Evolutionary conservation across 352 stramenopile genomes (phyloP).

Genomic region (Globisporangium cylindrosporum): DNA sequence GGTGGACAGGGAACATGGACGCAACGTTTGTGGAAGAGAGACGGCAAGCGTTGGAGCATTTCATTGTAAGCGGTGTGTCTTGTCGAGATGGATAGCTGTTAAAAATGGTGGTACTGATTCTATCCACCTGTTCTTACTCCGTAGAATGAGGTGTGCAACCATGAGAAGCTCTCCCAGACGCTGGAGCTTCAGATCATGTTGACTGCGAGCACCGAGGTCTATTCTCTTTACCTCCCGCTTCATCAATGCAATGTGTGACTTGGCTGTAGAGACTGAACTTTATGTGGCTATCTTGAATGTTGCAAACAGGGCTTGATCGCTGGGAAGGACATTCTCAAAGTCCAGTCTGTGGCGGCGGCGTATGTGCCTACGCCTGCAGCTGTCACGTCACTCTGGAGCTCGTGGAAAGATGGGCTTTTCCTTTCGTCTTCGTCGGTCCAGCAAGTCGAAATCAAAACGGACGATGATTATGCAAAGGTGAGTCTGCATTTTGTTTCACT

Average conservation of each 20-base stretch:
- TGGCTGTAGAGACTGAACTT: background rate
- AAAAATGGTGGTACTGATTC: background rate
- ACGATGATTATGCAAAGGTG: constrained; percentile 83
- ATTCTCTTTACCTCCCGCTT: background rate
- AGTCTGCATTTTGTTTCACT: background rate
- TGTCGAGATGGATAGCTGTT: background rate
- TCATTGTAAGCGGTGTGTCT: constrained; percentile 53
- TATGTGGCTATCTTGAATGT: background rate
- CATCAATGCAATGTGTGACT: too few species aligned
- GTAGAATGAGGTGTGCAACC: constrained; percentile 86
- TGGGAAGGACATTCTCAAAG: constrained; percentile 79
- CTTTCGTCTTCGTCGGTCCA: constrained; percentile 69
- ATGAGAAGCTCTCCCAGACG: constrained; percentile 81
- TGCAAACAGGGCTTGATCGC: constrained; percentile 64
- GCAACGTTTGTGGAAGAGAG: constrained; percentile 88
- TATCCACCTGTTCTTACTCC: background rate
- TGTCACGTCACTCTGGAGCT: constrained; percentile 81
- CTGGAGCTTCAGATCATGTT: constrained; percentile 84
- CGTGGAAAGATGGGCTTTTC: constrained; percentile 78
- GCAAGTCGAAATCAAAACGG: constrained; percentile 83
- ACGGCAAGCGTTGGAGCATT: constrained; percentile 83
- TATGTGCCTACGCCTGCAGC: constrained; percentile 77
- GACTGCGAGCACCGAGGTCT: constrained; percentile 76
- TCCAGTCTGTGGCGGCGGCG: constrained; percentile 62
- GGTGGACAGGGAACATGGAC: constrained; percentile 88